phyloP scores from a whole-genome alignment of 495 filamentous ascomycete species.

The Neurospora tetrasperma region DNA sequence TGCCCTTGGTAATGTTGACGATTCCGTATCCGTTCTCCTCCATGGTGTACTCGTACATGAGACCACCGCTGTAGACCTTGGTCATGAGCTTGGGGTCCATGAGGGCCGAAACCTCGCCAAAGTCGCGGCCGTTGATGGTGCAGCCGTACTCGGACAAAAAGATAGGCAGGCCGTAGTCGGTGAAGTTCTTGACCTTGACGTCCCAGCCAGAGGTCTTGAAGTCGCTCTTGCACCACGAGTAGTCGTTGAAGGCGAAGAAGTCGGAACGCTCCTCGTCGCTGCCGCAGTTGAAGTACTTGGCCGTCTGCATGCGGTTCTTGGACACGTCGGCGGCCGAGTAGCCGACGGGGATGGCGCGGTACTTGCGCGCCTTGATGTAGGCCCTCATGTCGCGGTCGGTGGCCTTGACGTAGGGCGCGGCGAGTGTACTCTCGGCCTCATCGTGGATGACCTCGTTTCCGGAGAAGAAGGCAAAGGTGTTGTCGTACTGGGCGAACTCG shows the following conservation, averaged over 20 bases:
- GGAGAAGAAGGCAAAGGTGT: slow-evolving; percentile 93
- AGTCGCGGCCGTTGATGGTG: slow-evolving; percentile 66
- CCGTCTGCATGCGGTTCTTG: slow-evolving; percentile 81
- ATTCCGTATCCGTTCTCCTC: slow-evolving; percentile 74
- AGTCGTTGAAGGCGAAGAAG: slow-evolving; percentile 98
- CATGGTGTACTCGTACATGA: slow-evolving; percentile 92
- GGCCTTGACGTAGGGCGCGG: slow-evolving; percentile 88
- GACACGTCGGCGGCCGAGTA: slow-evolving; percentile 88
- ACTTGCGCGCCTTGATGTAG: slow-evolving; percentile 64
- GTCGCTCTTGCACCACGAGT: slow-evolving; percentile 91
- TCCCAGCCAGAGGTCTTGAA: slow-evolving; percentile 78
- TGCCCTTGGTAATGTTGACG: slow-evolving; percentile 53
- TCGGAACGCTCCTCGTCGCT: slow-evolving; percentile 76
- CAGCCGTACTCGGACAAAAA: slow-evolving; percentile 98
- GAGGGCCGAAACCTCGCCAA: slow-evolving; percentile 68
- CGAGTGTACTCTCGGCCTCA: slow-evolving; percentile 54
- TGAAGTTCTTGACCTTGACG: slow-evolving; percentile 84
- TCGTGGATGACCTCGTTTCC: slow-evolving; percentile 97
- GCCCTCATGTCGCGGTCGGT: slow-evolving; percentile 86
- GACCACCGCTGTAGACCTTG: slow-evolving; percentile 84
- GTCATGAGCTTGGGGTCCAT: slow-evolving; percentile 75
- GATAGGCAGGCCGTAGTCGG: slow-evolving; percentile 80
- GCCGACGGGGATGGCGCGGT: slow-evolving; percentile 79
- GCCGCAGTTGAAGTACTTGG: slow-evolving; percentile 93
- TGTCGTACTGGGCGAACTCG: slow-evolving; percentile 76